A percentile compares a stretch with the other conserved stretches of the same genome.
These are phyloP conservation scores for Lipomyces spencermartinsiae DNA, from an alignment of 805 yeast species.

Conservation along the genomic window DNA sequence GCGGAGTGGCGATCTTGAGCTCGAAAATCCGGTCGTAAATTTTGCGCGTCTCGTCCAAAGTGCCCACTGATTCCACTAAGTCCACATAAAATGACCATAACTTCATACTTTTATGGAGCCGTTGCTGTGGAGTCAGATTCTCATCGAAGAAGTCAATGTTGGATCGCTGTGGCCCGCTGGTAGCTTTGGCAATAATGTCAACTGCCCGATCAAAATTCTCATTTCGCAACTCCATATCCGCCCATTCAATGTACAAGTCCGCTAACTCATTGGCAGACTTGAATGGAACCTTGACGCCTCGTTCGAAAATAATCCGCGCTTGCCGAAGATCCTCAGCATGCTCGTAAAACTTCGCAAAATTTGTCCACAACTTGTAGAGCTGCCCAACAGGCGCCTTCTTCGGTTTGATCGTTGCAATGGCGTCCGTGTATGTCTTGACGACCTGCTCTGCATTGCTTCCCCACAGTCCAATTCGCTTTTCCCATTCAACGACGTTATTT, in stretches of 20 bases:
- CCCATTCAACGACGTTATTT: conserved; percentile 72
- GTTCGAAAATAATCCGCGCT: conserved; percentile 66
- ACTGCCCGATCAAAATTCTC: conserved; percentile 56
- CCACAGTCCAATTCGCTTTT: conserved; percentile 60
- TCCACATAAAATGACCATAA: conserved; percentile 81
- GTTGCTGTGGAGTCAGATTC: conserved; percentile 58
- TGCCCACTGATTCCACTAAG: conserved; percentile 59
- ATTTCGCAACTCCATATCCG: conserved; percentile 63
- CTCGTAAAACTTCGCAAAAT: conserved; percentile 71
- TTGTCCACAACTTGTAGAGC: conserved; percentile 69
- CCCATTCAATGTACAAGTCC: conserved; percentile 76
- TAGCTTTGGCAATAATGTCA: conserved; percentile 52
- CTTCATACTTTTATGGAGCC: conserved; percentile 64
- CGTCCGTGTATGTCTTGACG: conserved; percentile 65
- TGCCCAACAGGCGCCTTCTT: conserved; percentile 49
- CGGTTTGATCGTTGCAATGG: conserved; percentile 71
- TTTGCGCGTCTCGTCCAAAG: conserved; percentile 48
- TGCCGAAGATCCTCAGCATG: conserved; percentile 59
- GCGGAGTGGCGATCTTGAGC: conserved; percentile 71
- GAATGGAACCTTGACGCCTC: conserved; percentile 75
- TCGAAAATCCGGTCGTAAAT: conserved; percentile 62
- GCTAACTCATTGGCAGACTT: conserved; percentile 67
- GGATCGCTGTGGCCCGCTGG: conserved; percentile 50
- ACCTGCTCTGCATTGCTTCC: conserved; percentile 52
- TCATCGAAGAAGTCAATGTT: conserved; percentile 50